A percentile compares a stretch with the other conserved stretches of the same genome.
phyloP scores from a whole-genome alignment of 1,139 yeast genomes.

The Torulaspora pretoriensis region DNA sequence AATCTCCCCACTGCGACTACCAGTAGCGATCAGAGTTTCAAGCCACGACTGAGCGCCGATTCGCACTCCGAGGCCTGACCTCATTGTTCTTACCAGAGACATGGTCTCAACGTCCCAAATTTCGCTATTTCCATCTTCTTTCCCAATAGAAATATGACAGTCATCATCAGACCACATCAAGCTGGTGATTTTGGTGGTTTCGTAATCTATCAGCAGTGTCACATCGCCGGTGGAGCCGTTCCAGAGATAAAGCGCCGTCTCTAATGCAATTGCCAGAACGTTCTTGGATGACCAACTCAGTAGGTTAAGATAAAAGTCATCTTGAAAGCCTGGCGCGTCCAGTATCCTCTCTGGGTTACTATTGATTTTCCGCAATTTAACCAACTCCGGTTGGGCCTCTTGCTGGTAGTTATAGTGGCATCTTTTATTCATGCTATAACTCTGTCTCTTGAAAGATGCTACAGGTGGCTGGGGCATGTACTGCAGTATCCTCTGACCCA shows the following conservation, averaged over 20 bases:
- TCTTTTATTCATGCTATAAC: slow-evolving; percentile 31
- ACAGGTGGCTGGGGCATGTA: slow-evolving; percentile 86
- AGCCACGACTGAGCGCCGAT: slow-evolving; percentile 87
- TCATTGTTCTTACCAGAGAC: slow-evolving; percentile 72
- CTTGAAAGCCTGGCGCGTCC: slow-evolving; percentile 93
- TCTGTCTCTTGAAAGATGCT: slow-evolving; percentile 31
- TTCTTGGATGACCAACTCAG: slow-evolving; percentile 86
- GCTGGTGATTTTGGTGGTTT: slow-evolving; percentile 52
- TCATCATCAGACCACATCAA: slow-evolving; percentile 93
- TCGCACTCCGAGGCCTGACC: slow-evolving; percentile 63
- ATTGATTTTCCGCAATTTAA: slow-evolving; percentile 63
- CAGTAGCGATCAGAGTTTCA: slow-evolving; percentile 74
- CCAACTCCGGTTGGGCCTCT: slow-evolving; percentile 23
- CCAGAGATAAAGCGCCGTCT: slow-evolving; percentile 84
- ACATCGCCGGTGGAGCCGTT: slow-evolving; percentile 84
- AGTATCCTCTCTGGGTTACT: slow-evolving; percentile 88
- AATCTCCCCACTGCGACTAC: slow-evolving; percentile 78
- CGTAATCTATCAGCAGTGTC: slow-evolving; percentile 53
- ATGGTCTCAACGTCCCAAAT: slow-evolving; percentile 90
- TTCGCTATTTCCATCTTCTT: slow-evolving; percentile 79
- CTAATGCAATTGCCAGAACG: slow-evolving; percentile 84
- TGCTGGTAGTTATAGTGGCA: slow-evolving; percentile 29
- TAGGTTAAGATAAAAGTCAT: slow-evolving; percentile 86
- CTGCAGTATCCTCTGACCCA: slow-evolving; percentile 78
- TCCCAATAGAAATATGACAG: slow-evolving; percentile 78